Percentiles rank a stretch among this genome's conserved stretches.
phyloP scores from a whole-genome alignment of 306 rosid species.

The Dryas drummondii region DNA sequence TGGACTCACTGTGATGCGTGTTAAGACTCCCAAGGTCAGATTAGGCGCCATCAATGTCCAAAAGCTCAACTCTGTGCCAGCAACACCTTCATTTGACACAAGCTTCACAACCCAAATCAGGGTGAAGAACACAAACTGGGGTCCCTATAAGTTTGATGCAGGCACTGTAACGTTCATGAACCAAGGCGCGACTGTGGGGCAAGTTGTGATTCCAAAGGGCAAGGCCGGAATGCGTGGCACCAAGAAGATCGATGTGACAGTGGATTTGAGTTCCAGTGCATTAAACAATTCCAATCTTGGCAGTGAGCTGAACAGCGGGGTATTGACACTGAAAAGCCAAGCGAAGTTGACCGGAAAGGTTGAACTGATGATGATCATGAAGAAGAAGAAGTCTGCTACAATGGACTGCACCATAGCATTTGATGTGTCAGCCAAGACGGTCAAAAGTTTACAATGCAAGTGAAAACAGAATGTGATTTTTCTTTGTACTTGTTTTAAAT shows the following conservation, averaged over 20 bases:
- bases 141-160: no score
- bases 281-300: not conserved
- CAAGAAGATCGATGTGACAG: not conserved
- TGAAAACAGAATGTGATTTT: not conserved
- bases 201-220: no score
- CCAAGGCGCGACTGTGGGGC: no score
- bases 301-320: not conserved
- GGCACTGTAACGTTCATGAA: no score
- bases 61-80: not conserved
- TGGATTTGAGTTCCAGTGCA: not conserved
- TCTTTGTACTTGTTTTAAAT: not conserved
- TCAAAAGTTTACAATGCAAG: slow-evolving; percentile 10
- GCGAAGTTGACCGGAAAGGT: slow-evolving; percentile 20
- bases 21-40: slow-evolving; percentile 29
- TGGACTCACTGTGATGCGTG: slow-evolving; percentile 20
- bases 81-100: slow-evolving; percentile 11
- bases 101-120: slow-evolving; percentile 18
- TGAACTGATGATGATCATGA: slow-evolving; percentile 21
- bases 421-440: not conserved
- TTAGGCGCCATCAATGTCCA: slow-evolving; percentile 1
- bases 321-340: slow-evolving; percentile 10
- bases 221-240: no score
- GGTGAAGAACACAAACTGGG: no score
- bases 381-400: slow-evolving; percentile 22
- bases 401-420: slow-evolving; percentile 15